phyloP scores from a whole-genome alignment of 2,329 filamentous ascomycete genomes.

The Trichoderma arundinaceum region DNA sequence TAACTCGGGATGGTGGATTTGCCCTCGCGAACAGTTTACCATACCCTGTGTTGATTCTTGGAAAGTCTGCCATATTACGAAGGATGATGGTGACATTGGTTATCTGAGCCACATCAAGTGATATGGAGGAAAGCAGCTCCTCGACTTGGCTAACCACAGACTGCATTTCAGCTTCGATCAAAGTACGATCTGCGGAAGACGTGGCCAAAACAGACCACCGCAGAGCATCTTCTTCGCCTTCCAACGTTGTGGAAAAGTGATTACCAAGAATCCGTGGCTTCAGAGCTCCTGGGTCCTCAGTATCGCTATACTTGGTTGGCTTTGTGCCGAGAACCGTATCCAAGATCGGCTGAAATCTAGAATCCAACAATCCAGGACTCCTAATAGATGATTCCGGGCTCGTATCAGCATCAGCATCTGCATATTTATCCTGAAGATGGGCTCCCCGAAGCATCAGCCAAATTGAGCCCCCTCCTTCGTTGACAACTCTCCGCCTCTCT shows the following conservation, averaged over 20 bases:
- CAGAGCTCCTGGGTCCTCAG: not conserved
- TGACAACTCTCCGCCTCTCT: constrained; percentile 57
- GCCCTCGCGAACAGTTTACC: constrained; percentile 73
- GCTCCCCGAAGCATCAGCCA: constrained; percentile 69
- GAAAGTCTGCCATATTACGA: constrained; percentile 80
- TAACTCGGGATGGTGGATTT: constrained; percentile 85
- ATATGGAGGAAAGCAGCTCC: constrained; percentile 45
- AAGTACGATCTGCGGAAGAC: constrained; percentile 34
- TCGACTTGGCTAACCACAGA: constrained; percentile 55
- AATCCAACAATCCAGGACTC: constrained; percentile 71
- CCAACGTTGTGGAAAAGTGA: not conserved
- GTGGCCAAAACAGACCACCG: constrained; percentile 51
- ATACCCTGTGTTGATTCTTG: constrained; percentile 76
- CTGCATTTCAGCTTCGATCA: constrained; percentile 56
- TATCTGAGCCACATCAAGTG: constrained; percentile 48
- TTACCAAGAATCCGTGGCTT: not conserved
- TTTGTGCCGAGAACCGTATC: constrained; percentile 32
- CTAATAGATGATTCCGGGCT: constrained; percentile 47
- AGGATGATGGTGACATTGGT: constrained; percentile 71
- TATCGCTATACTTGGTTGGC: not conserved
- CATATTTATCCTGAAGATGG: constrained; percentile 54
- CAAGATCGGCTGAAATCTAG: constrained; percentile 57
- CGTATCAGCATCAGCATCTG: constrained; percentile 21
- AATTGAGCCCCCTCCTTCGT: constrained; percentile 77
- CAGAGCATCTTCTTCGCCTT: constrained; percentile 35